These are phyloP conservation scores for Colletotrichum sp. DNA, from an alignment of 2,329 filamentous ascomycete genomes.

Conservation along the genomic window DNA sequence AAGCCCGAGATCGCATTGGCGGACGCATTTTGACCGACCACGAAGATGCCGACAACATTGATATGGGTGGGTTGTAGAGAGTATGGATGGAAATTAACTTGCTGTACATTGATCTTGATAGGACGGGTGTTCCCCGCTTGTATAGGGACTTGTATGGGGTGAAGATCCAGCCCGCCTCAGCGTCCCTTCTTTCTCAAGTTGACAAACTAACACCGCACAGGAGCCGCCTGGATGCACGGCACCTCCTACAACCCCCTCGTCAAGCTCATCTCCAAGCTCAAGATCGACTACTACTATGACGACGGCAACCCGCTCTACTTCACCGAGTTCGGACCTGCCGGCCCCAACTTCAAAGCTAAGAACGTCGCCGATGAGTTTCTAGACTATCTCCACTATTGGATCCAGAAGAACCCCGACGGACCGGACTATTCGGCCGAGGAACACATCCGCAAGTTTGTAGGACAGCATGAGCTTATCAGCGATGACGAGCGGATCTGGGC, in stretches of 20 bases:
- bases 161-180: neutral
- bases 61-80: neutral
- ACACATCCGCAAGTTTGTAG: neutral
- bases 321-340: neutral
- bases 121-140: neutral
- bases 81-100: neutral
- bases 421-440: neutral
- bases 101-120: neutral
- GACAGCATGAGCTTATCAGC: neutral
- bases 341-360: neutral
- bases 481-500: neutral
- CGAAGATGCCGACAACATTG: neutral
- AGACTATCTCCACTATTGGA: neutral
- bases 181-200: neutral
- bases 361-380: neutral
- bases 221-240: neutral
- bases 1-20: conserved; percentile 54
- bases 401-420: neutral
- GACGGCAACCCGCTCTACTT: neutral
- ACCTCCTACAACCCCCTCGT: neutral
- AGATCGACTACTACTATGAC: neutral
- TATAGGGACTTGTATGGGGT: neutral
- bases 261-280: neutral
- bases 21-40: conserved; percentile 48
- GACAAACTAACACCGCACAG: neutral